Conservation (phyloP, 2,329 filamentous ascomycete genomes). For the Pseudopithomyces maydicus region DNA sequence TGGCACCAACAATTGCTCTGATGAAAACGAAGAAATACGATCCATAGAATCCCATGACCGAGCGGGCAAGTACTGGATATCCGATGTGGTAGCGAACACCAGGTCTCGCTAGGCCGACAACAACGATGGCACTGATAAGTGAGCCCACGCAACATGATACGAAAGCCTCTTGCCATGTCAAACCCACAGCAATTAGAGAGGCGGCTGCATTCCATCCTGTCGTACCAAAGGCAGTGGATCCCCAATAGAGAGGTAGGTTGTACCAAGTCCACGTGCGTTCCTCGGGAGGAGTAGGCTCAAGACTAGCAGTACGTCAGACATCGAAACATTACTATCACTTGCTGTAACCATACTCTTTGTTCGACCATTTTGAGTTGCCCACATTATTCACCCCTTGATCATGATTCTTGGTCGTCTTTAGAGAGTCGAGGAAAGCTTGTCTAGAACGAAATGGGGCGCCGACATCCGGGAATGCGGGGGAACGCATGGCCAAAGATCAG, state of each 20-base stretch:
- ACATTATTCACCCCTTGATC: slow-evolving; percentile 18
- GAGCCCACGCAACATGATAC: slow-evolving; percentile 26
- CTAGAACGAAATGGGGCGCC: slow-evolving; percentile 19
- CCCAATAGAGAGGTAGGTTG: slow-evolving; percentile 29
- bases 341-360: slow-evolving; percentile 18
- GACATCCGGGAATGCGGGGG: slow-evolving; percentile 7
- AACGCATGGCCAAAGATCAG: slow-evolving; percentile 6
- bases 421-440: slow-evolving; percentile 22
- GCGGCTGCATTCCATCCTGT: slow-evolving; percentile 8
- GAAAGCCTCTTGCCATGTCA: slow-evolving; percentile 33
- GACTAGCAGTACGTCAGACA: background rate
- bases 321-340: too few species aligned
- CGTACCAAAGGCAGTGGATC: slow-evolving; percentile 13
- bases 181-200: slow-evolving; percentile 2
- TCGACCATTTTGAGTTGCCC: slow-evolving; percentile 27
- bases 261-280: slow-evolving; percentile 35
- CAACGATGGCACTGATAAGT: slow-evolving; percentile 27
- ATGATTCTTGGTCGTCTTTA: slow-evolving; percentile 17
- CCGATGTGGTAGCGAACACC: slow-evolving; percentile 26
- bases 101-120: slow-evolving; percentile 28
- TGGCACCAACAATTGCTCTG: slow-evolving; percentile 42
- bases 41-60: slow-evolving; percentile 41
- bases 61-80: slow-evolving; percentile 21
- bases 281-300: slow-evolving; percentile 26
- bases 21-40: slow-evolving; percentile 49